phyloP scores from a whole-genome alignment of 768 basidiomycete genomes.

The Naganishia friedmannii region DNA sequence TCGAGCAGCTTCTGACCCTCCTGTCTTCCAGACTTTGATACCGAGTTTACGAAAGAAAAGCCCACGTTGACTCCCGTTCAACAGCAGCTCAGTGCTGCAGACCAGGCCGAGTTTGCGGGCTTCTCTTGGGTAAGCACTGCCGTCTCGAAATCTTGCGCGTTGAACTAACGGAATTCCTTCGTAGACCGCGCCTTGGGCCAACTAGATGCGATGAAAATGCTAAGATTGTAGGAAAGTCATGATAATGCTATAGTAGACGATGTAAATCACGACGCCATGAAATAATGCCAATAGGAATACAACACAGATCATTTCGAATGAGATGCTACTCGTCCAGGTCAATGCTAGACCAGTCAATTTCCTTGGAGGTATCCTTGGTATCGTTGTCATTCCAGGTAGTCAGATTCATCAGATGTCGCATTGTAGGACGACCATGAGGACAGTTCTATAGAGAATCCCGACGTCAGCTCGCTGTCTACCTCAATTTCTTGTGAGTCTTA shows the following conservation, averaged over 20 bases:
- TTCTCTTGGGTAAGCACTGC: conserved; percentile 71
- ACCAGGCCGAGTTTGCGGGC: conserved; percentile 93
- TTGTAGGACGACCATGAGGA: conserved; percentile 54
- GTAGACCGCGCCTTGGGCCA: conserved; percentile 29
- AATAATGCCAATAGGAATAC: background rate
- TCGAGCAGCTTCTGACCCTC: conserved; percentile 33
- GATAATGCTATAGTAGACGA: conserved; percentile 21
- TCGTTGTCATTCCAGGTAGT: conserved; percentile 24
- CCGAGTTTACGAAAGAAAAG: conserved; percentile 94
- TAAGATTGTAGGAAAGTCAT: conserved; percentile 16
- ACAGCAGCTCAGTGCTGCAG: conserved; percentile 79
- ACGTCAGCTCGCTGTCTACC: conserved; percentile 28
- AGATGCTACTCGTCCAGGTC: background rate
- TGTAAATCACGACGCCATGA: conserved; percentile 19
- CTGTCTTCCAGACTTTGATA: conserved; percentile 68
- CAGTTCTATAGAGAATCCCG: conserved; percentile 44
- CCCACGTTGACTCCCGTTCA: conserved; percentile 97
- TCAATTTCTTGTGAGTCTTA: conserved; percentile 23
- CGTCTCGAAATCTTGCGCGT: background rate
- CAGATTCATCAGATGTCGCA: conserved; percentile 52
- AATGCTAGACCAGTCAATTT: conserved; percentile 18
- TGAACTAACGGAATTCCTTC: background rate
- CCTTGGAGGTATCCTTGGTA: background rate
- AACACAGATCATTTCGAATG: background rate
- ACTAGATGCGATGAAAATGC: conserved; percentile 8